Base-by-base conservation (phyloP, 805 yeast genomes). In the Metschnikowia orientalis region DNA sequence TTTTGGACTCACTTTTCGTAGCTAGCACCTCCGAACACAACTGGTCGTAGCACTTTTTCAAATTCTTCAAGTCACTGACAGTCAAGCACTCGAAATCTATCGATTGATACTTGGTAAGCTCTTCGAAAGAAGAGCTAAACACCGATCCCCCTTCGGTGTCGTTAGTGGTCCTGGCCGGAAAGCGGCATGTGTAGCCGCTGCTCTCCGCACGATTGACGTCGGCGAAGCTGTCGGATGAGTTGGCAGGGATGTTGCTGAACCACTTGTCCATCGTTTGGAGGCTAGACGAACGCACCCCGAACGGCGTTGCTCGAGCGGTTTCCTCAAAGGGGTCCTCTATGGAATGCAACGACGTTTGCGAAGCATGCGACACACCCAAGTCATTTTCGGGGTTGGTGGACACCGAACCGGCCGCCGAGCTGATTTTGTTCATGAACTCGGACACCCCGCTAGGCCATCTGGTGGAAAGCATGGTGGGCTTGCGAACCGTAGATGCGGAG, bases 261-360 rank as follows among this genome's bases (percentile, higher is more conserved):
- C 70, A 65, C 38, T 56, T 61, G 38, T 65, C 71, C 65, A 65
- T 62, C 11, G 65, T 52, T 37, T 64, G 71, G 14, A 61, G 36
- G 41, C 69, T 63, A 18, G 67, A 47, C 8, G 67, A 57, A 41
- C 69, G 50, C 17, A 51, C 45, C 19, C 67, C 45, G 35, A 43
- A 48, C n/a, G 56, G 62, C 4, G 61, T 56, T 21, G 57, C 38
- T 32, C 47, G 44, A 5, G 26, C 13, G 8, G 29, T 11, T 11
- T 40, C 45, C 17, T 47, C 50, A 18, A 34, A 35, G 3, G 47
- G 43, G 10, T 55, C 57, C 11, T 56, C 63, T 6, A 59, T 42
- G 5, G 66, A 53, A 21, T 54, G 62, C n/a, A 62, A 42, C 2
- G 68, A 59, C n/a, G 54, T 45, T 28, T 48, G 56, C 5, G 67